A percentile compares a stretch with the other conserved stretches of the same genome.
These are phyloP conservation scores for Sicyos edulis DNA, from an alignment of 306 rosid genomes.

Conservation along the genomic window DNA sequence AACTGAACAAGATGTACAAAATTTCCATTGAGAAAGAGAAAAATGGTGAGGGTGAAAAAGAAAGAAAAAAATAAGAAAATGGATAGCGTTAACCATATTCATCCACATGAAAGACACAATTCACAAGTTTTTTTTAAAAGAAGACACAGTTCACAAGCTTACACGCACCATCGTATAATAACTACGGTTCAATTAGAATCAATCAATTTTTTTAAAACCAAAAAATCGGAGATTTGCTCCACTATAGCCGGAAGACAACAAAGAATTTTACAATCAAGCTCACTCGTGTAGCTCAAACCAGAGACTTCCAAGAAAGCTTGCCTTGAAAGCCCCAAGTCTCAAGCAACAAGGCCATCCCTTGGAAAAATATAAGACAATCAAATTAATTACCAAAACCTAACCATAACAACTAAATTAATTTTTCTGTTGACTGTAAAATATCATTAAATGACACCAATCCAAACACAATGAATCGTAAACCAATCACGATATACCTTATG, in stretches of 20 bases:
- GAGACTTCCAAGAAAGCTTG: too few species aligned
- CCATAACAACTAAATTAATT: not conserved
- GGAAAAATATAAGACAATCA: not conserved
- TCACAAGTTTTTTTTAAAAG: not conserved
- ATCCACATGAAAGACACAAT: not conserved
- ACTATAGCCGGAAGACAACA: too few species aligned
- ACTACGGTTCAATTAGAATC: not conserved
- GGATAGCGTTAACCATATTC: not conserved
- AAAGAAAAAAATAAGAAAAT: not conserved
- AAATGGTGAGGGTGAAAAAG: too few species aligned
- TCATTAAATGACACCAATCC: not conserved
- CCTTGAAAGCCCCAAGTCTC: too few species aligned
- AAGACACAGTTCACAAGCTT: too few species aligned
- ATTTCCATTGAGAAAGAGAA: not conserved
- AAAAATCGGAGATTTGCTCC: too few species aligned
- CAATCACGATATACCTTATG: conserved; percentile 49
- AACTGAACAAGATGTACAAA: conserved; percentile 3
- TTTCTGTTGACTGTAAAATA: not conserved
- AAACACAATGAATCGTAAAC: not conserved
- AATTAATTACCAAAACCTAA: not conserved
- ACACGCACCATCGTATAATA: not conserved
- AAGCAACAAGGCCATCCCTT: too few species aligned
- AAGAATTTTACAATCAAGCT: too few species aligned
- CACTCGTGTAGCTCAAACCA: too few species aligned
- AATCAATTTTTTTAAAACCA: too few species aligned